A percentile compares a stretch with the other conserved stretches of the same genome.
Conservation (phyloP, 306 rosid genomes). For the Lablab purpureus region DNA sequence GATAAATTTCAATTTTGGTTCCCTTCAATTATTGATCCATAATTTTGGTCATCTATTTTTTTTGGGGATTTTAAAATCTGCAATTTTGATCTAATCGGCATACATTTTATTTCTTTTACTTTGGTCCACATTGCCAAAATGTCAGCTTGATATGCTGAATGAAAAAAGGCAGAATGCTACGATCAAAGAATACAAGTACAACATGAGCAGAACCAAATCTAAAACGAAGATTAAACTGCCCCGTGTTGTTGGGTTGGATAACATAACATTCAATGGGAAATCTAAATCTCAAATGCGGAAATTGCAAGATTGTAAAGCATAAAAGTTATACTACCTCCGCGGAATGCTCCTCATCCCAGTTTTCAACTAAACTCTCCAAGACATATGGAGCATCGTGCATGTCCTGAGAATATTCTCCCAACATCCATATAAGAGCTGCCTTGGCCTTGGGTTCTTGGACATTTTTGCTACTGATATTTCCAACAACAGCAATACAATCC, state of each 20-base stretch:
- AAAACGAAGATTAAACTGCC: constrained; percentile 14
- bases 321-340: constrained; percentile 70
- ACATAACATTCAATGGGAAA: constrained; percentile 6
- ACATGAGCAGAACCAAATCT: constrained; percentile 14
- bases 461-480: constrained; percentile 96
- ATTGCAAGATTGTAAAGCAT: constrained; percentile 31
- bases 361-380: constrained; percentile 85
- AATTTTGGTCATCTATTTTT: too few relatives aligned
- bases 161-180: constrained; percentile 1
- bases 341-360: constrained; percentile 97
- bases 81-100: too few relatives aligned
- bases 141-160: background rate
- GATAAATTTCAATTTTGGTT: too few relatives aligned
- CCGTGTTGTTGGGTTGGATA: background rate
- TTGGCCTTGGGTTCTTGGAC: constrained; percentile 98
- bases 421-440: constrained; percentile 99
- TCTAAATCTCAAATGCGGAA: constrained; percentile 11
- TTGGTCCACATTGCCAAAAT: background rate
- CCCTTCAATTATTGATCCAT: too few relatives aligned
- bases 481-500: constrained; percentile 99
- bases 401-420: constrained; percentile 98
- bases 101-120: too few relatives aligned
- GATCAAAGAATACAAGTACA: constrained; percentile 15
- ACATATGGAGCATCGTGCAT: constrained; percentile 97
- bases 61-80: too few relatives aligned